Base-by-base conservation (phyloP, 805 yeast genomes). In the Kuraishia ogatae region DNA sequence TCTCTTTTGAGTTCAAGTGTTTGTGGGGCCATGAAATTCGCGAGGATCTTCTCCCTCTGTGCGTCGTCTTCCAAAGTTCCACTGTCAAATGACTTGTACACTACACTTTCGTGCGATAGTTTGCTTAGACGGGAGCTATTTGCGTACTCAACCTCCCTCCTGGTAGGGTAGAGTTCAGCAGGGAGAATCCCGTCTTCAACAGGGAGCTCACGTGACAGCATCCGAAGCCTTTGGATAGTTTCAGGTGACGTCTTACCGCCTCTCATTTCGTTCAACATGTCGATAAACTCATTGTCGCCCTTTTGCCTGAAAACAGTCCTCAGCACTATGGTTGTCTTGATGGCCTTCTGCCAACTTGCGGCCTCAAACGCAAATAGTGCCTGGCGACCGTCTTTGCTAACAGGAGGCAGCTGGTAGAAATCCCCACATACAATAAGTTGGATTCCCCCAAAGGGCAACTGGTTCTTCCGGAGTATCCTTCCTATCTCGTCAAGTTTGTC, bases 401-500 rank as follows among this genome's bases (percentile, higher is more conserved):
- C 43, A 0, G 99, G 99, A 1, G 99, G 99, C 50, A 94, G 75
- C 71, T 94, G 99, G 69, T 87, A 92, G 66, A 93, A 92, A 70
- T 94, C 99, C n/a, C 99, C 99, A 2, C 96, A 87, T 39, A 92
- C 70, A 13, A 94, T 81, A 17, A 94, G 61, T 64, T 94, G 99
- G 50, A 94, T 85, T 0, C 99, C 99, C 4, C 99, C 99, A 75
- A 94, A 94, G 0, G 97, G 97, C 52, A 59, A 60, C 15, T 72
- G 66, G 23, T 60, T 69, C 22, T 70, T 73, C 46, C 85, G 76
- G 2, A 86, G 53, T 0, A 62, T 63, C 60, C 85, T 76, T 0
- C 94, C 97, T 43, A 93, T 70, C 11, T 65, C 71, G 57, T 90
- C 87, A 53, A 94, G 73, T 63, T 90, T 90, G 51, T 86, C 87